These are phyloP conservation scores for Quillaja saponaria DNA, from an alignment of 306 rosid species.

Conservation along the genomic window DNA sequence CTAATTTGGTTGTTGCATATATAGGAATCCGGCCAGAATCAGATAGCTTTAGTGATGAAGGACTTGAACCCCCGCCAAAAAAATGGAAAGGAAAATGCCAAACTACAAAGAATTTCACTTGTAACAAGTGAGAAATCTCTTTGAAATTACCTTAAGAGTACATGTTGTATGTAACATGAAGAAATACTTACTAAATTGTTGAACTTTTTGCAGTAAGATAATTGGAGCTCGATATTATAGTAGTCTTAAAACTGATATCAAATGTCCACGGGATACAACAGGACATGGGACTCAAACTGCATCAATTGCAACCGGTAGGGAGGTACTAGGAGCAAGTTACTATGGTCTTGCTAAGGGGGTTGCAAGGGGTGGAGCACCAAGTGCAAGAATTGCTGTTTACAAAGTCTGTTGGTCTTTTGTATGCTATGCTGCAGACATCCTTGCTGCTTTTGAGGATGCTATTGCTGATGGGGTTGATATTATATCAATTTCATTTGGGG, in stretches of 20 bases:
- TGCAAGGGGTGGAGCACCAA: constrained; percentile 31
- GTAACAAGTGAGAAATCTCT: constrained; percentile 24
- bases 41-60: constrained; percentile 24
- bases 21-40: constrained; percentile 28
- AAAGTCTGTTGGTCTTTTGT: constrained; percentile 25
- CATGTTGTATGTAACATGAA: background rate
- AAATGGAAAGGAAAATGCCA: constrained; percentile 23
- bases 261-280: constrained; percentile 14
- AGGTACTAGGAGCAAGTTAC: constrained; percentile 22
- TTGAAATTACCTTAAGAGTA: background rate
- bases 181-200: background rate
- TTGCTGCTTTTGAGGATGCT: constrained; percentile 34
- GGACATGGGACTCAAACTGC: constrained; percentile 33
- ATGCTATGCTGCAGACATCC: constrained; percentile 20
- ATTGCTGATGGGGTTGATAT: constrained; percentile 35
- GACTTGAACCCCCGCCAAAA: constrained; percentile 24
- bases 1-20: background rate
- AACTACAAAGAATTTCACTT: constrained; percentile 4
- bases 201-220: background rate
- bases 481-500: constrained; percentile 13
- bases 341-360: constrained; percentile 28
- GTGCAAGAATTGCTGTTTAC: constrained; percentile 34
- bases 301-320: constrained; percentile 34
- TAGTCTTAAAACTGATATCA: background rate
- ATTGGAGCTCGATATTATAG: constrained; percentile 15